Conservation (phyloP, 352 stramenopile genomes). For the Blastocystis sp. region DNA sequence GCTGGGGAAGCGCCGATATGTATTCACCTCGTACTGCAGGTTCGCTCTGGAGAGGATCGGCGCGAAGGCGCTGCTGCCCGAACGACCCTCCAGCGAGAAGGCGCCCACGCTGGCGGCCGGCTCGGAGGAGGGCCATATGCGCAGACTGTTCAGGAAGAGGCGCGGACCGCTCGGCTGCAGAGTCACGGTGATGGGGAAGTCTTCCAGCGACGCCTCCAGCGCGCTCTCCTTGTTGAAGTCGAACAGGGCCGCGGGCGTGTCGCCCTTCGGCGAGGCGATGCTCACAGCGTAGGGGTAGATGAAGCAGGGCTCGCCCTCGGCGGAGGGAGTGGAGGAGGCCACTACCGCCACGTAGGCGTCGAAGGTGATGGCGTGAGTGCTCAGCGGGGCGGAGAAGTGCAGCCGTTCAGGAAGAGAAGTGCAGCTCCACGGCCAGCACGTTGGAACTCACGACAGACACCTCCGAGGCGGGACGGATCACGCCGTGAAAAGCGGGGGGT, state of each 20-base stretch:
- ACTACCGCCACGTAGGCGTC: not conserved
- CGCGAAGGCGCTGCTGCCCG: not conserved
- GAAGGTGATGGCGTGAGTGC: not conserved
- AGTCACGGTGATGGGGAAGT: not conserved
- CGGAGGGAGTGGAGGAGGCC: not conserved
- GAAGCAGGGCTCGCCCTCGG: not conserved
- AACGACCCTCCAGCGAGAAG: not conserved
- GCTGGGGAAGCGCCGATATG: not conserved
- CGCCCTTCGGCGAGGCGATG: not conserved
- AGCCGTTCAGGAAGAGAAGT: too few relatives aligned
- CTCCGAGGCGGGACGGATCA: not conserved
- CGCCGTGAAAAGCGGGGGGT: not conserved
- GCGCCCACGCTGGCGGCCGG: not conserved
- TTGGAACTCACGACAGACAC: not conserved
- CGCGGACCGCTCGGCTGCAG: not conserved
- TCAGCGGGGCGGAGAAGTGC: not conserved
- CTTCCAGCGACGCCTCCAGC: not conserved
- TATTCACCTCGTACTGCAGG: not conserved
- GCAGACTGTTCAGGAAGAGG: not conserved
- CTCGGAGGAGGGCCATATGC: not conserved
- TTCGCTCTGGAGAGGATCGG: not conserved
- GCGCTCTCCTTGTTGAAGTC: not conserved
- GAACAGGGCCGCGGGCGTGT: not conserved
- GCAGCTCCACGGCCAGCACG: slow-evolving; percentile 27
- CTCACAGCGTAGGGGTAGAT: slow-evolving; percentile 20